Base-by-base conservation (phyloP, 164 flowering plant species). In the Houttuynia cordata region DNA sequence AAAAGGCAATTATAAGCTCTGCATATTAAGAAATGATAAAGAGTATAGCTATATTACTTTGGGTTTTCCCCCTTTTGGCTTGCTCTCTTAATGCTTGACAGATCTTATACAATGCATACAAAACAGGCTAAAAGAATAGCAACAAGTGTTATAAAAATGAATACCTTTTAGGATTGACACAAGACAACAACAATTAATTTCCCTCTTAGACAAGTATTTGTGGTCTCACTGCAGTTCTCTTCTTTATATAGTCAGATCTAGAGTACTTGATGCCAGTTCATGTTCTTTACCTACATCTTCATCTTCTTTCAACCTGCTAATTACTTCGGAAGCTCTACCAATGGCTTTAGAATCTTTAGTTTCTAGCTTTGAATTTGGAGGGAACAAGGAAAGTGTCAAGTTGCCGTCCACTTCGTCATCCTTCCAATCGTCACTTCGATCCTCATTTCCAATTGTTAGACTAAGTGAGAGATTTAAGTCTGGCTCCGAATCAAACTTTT, bases 171-270 rank as follows among this genome's bases (percentile, higher is more conserved):
- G 21, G 23, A 54, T 54, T 6, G 60, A 63, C 57, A 69, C 45
- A 63, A 52, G 67, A 64, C 58, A 68, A 59, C 20, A 47, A 62
- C n/a, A 34, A 37, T 54, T 54, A 37, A 62, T 62, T 37, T 13
- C 53, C 57, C 56, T 71, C 50, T 37, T 45, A 73, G 65, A 69
- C 65, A 79, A 82, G 91, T 83, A 85, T 86, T 72, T 85, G 79
- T 76, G 73, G 78, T 88, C 91, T 85, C 91, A 83, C 88, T 88
- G 80, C 83, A 82, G 80, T 79, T 59, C 59, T 67, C 64, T 51
- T 65, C 76, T 84, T 84, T 89, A 86, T 72, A 83, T 74, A 79
- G 93, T 86, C 83, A 88, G 96, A 88, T 86, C 86, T 25, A 86
- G 90, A 76, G 89, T 79, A 83, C 91, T 83, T 70, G 78, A 70